Conservation (phyloP, 495 filamentous ascomycete species). For the Terfezia boudieri region DNA sequence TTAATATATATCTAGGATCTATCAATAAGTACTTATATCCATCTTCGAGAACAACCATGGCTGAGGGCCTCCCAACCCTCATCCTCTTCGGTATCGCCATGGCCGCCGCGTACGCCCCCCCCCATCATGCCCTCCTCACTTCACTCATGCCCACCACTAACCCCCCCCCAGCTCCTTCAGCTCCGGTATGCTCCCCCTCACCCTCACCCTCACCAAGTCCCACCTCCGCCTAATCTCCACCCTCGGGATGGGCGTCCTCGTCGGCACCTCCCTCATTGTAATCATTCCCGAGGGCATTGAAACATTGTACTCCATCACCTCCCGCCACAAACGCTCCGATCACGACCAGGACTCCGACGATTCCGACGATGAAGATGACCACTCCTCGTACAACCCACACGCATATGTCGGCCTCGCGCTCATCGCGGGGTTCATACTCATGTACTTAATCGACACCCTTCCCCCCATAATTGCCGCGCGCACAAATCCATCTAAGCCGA, state of each 20-base stretch:
- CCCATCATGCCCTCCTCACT: neutral
- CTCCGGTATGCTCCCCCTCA: constrained; percentile 78
- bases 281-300: constrained; percentile 96
- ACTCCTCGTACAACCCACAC: constrained; percentile 5
- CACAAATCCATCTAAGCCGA: constrained; percentile 27
- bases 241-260: constrained; percentile 80
- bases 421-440: constrained; percentile 75
- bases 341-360: constrained; percentile 6
- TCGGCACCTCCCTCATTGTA: constrained; percentile 84
- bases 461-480: constrained; percentile 31
- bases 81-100: constrained; percentile 73
- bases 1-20: too few relatives aligned
- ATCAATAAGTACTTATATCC: too few relatives aligned
- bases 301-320: constrained; percentile 38
- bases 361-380: constrained; percentile 11
- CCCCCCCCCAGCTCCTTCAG: constrained; percentile 56
- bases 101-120: constrained; percentile 60
- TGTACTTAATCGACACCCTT: constrained; percentile 87
- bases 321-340: constrained; percentile 7
- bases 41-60: too few relatives aligned
- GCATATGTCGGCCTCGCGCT: constrained; percentile 57
- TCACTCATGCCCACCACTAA: neutral
- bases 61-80: constrained; percentile 64
- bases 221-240: constrained; percentile 77
- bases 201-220: constrained; percentile 69